Conservation (phyloP, 306 rosid genomes). For the Quercus aquifolioides region DNA sequence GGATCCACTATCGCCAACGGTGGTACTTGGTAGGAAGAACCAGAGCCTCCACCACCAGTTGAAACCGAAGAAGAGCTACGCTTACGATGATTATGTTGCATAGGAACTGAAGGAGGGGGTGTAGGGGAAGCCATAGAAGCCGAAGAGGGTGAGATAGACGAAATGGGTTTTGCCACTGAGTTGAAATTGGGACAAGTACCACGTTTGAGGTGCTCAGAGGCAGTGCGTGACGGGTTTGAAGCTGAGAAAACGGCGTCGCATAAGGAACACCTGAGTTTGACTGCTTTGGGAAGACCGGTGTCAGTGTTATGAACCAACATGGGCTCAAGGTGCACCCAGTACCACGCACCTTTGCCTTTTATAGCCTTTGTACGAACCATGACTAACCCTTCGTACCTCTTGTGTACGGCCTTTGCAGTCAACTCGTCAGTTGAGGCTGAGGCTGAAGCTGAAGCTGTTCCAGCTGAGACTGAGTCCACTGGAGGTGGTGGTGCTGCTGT, state of each 20-base stretch:
- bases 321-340: conserved; percentile 91
- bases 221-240: conserved; percentile 88
- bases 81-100: conserved; percentile 51
- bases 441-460: conserved; percentile 9
- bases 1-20: conserved; percentile 54
- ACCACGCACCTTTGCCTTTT: conserved; percentile 98
- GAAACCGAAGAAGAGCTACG: conserved; percentile 44
- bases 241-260: conserved; percentile 97
- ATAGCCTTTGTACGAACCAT: conserved; percentile 85
- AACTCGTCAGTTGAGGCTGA: conserved; percentile 46
- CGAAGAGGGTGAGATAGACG: conserved; percentile 63
- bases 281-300: conserved; percentile 80
- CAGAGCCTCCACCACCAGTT: conserved; percentile 7
- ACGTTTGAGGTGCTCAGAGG: conserved; percentile 95
- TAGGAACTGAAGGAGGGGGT: conserved; percentile 17
- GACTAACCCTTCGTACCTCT: conserved; percentile 78
- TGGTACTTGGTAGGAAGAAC: conserved; percentile 39
- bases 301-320: conserved; percentile 60
- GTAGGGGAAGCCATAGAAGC: conserved; percentile 22
- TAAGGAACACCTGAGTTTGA: conserved; percentile 75
- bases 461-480: conserved; percentile 32
- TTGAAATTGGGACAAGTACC: conserved; percentile 92
- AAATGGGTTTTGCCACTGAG: conserved; percentile 62
- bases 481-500: conserved; percentile 35
- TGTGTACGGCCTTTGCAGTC: conserved; percentile 64